A percentile compares a stretch with the other conserved stretches of the same genome.
These are phyloP conservation scores for Hypericum androsaemum DNA, from an alignment of 345 rosid species.

Conservation along the genomic window DNA sequence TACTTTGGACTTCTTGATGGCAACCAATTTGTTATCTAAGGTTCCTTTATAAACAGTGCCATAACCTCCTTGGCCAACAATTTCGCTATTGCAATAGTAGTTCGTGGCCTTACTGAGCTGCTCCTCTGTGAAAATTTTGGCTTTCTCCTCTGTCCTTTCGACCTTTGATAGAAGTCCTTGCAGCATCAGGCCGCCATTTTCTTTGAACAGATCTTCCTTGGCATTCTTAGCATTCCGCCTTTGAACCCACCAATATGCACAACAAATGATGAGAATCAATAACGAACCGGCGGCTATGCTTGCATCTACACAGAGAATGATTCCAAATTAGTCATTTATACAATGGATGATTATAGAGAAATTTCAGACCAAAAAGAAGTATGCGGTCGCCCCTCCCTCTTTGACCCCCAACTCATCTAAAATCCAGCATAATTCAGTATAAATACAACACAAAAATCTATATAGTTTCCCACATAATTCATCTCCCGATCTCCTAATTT, in stretches of 20 bases:
- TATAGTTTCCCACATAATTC: too few species aligned
- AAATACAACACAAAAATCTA: too few species aligned
- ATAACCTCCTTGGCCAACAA: slow-evolving; percentile 28
- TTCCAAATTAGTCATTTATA: too few species aligned
- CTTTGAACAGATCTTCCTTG: slow-evolving; percentile 1
- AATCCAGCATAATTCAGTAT: too few species aligned
- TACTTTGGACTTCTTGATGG: slow-evolving; percentile 23
- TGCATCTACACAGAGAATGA: background rate
- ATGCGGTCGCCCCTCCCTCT: too few species aligned
- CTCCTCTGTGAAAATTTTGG: slow-evolving; percentile 13
- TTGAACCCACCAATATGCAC: background rate
- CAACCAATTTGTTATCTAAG: slow-evolving; percentile 12
- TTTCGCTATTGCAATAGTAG: slow-evolving; percentile 20
- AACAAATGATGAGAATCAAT: background rate
- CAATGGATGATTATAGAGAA: too few species aligned
- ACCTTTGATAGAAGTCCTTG: slow-evolving; percentile 11
- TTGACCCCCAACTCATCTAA: too few species aligned
- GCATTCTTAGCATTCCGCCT: background rate
- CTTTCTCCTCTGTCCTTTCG: background rate
- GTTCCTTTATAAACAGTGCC: slow-evolving; percentile 18
- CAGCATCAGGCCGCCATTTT: slow-evolving; percentile 22
- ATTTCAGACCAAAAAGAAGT: too few species aligned
- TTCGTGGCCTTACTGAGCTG: slow-evolving; percentile 30
- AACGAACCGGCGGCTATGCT: background rate
- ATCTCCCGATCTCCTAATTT: too few species aligned